Conservation (phyloP, 768 basidiomycete genomes). For the Boletus coccyginus region DNA sequence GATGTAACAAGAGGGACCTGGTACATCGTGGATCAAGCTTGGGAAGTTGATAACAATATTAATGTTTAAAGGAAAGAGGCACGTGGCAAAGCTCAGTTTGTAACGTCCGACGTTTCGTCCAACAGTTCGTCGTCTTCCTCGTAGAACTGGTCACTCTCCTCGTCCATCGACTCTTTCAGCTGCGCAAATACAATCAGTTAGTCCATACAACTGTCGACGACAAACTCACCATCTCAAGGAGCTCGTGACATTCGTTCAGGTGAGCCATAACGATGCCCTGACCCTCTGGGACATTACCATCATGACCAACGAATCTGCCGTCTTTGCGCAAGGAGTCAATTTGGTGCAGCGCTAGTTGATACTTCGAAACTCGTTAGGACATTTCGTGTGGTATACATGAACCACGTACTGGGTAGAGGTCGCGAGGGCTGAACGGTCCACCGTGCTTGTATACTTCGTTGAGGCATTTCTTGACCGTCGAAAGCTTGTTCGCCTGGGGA, state of each 20-base stretch:
- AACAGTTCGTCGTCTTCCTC: conserved; percentile 43
- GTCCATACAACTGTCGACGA: neutral
- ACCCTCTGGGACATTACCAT: conserved; percentile 90
- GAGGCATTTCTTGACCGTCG: conserved; percentile 94
- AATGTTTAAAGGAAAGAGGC: neutral
- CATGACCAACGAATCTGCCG: conserved; percentile 86
- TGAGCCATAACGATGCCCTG: conserved; percentile 97
- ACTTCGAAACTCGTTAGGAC: conserved; percentile 43
- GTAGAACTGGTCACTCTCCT: conserved; percentile 54
- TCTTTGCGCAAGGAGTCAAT: conserved; percentile 92
- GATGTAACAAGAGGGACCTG: neutral
- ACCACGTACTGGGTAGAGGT: conserved; percentile 82
- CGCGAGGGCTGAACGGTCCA: conserved; percentile 87
- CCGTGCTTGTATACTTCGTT: conserved; percentile 96
- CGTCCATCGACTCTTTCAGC: conserved; percentile 85
- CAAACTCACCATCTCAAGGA: conserved; percentile 82
- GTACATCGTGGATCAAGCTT: neutral
- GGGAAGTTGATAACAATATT: neutral
- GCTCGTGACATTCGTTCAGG: conserved; percentile 92
- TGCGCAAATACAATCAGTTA: neutral
- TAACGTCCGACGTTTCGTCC: conserved; percentile 10
- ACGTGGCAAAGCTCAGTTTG: conserved; percentile 6
- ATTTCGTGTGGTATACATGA: neutral
- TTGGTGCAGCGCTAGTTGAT: conserved; percentile 92
- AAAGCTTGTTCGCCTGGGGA: conserved; percentile 94